Base-by-base conservation (phyloP, 352 stramenopile species). In the Phytophthora syringae region DNA sequence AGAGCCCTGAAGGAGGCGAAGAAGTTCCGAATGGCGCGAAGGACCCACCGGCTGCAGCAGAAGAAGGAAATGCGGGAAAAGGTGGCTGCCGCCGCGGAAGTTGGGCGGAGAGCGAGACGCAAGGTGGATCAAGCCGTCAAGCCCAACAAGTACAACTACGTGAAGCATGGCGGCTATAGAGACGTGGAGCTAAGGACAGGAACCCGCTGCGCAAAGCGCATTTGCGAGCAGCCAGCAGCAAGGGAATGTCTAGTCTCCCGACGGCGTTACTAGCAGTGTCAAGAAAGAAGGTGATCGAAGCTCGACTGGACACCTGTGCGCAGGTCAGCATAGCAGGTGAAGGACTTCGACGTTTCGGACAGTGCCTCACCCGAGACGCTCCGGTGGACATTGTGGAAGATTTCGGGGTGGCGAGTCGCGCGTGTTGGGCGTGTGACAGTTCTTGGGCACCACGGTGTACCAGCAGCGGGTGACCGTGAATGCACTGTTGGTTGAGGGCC, bases 361-460 rank as follows among this genome's bases (percentile, higher is more conserved):
- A 18, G 18, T 55, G 25, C 20, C 15, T 55, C 4, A 45, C n/a
- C 5, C 0, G 49, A 6, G 6, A 51, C 9, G 22, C 44, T 0
- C 44, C 44, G 4, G 44, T 51, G 2, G 44, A 51, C 16, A 22
- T 32, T 1, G 32, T 43, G 1, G 30, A 30, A 28, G 49, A 16
- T 1, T 55, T 55, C 20, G 49, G 49, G 49, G 49, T 21, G 49
- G 21, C 44, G 3, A 22, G 16, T 6, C 9, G 9, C 2, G 18
- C 0, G 49, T 55, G 18, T 10, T 55, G 5, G 49, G 49, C 1
- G 49, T 55, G 7, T 55, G 49, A 30, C 5, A n/a, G 7, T 55
- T 55, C 49, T 2, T 16, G 9, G 49, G 49, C 9, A 55, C 32
- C n/a, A 55, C 32, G 18, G 15, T n/a, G 18, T 55, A 45, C 18